phyloP scores from a whole-genome alignment of 192 early-diverging fungal species.

The Linnemannia exigua region DNA sequence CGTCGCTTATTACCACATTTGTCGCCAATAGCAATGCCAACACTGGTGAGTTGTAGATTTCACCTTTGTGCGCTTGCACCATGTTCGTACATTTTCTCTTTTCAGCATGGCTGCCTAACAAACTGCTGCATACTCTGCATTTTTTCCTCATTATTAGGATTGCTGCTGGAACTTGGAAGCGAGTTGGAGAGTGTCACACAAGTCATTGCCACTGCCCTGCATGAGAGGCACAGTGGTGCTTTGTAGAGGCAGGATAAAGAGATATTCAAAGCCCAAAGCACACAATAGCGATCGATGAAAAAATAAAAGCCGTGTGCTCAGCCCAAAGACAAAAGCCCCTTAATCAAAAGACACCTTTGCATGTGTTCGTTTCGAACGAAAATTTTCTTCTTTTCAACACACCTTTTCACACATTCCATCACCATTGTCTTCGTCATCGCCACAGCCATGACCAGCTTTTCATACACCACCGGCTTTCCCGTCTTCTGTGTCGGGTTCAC shows the following conservation, averaged over 20 bases:
- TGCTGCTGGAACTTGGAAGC: conserved; percentile 62
- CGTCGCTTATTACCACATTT: conserved; percentile 71
- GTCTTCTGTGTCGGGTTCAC: conserved; percentile 74
- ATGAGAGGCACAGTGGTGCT: conserved; percentile 57
- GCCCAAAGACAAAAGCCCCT: too few species aligned
- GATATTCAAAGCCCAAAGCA: background rate
- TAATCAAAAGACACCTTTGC: too few species aligned
- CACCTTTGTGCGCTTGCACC: background rate
- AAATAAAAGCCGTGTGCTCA: too few species aligned
- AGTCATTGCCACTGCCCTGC: conserved; percentile 60
- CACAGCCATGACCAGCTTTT: conserved; percentile 56
- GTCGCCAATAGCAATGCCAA: conserved; percentile 68
- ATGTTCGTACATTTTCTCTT: conserved; percentile 5
- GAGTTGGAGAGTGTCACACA: conserved; percentile 64
- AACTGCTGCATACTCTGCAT: background rate
- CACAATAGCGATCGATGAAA: too few species aligned
- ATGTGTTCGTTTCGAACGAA: too few species aligned
- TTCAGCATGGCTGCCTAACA: background rate
- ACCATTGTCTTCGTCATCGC: too few species aligned
- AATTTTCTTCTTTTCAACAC: too few species aligned
- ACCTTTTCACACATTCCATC: too few species aligned
- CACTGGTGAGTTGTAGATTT: conserved; percentile 60
- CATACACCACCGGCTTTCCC: conserved; percentile 69
- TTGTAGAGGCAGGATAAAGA: conserved; percentile 5
- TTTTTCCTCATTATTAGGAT: conserved; percentile 31